Percentiles rank a stretch among this genome's conserved stretches.
Evolutionary conservation across 1,284 basidiomycete genomes (phyloP).

Genomic region (Chalciporus piperatoides): DNA sequence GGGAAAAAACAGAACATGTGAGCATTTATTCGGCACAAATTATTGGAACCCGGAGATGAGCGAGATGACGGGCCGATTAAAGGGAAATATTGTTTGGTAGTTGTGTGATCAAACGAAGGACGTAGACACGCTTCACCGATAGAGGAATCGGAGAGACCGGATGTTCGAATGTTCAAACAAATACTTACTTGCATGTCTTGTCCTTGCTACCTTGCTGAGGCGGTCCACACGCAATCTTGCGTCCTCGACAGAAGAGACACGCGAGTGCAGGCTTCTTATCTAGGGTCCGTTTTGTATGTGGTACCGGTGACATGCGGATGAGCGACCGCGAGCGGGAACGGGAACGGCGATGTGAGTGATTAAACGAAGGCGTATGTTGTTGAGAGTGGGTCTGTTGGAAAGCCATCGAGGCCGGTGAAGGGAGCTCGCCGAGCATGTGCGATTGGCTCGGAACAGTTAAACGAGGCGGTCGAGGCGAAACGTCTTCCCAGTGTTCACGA

Average conservation of each 20-base stretch:
- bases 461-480: not conserved
- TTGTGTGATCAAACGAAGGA: conserved; percentile 3
- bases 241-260: conserved; percentile 57
- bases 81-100: conserved; percentile 15
- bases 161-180: not conserved
- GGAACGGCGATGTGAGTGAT: conserved; percentile 21
- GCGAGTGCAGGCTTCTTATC: conserved; percentile 54
- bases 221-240: conserved; percentile 63
- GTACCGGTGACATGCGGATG: conserved; percentile 19
- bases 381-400: conserved; percentile 14
- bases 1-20: conserved; percentile 22
- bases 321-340: conserved; percentile 21
- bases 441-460: conserved; percentile 14
- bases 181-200: conserved; percentile 59
- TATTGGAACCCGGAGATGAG: conserved; percentile 21
- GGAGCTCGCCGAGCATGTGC: conserved; percentile 16
- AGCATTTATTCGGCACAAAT: conserved; percentile 13
- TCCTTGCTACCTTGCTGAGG: conserved; percentile 47
- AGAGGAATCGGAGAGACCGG: conserved; percentile 2
- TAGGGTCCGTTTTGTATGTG: conserved; percentile 20
- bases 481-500: conserved; percentile 25
- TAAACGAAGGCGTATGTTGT: conserved; percentile 14
- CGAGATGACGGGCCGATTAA: conserved; percentile 19
- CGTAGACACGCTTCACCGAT: conserved; percentile 12
- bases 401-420: conserved; percentile 3